Base-by-base conservation (phyloP, 371 early-diverging fungal species). In the Apophysomyces variabilis region DNA sequence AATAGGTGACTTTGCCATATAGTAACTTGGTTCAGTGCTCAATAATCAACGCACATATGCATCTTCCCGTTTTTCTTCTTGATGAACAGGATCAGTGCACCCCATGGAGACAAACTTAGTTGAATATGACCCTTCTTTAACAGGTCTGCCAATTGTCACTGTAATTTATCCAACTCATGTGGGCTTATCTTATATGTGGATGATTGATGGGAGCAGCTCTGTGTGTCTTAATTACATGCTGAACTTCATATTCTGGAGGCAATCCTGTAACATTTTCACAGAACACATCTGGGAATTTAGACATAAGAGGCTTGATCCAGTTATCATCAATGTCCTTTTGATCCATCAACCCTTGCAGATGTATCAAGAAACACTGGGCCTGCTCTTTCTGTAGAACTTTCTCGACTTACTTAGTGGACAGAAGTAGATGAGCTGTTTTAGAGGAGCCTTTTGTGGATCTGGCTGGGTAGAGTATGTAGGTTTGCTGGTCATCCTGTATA, bases 11-110 rank as follows among this genome's bases (percentile, higher is more conserved):
- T 61, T 39, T 89, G 70, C 26, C 72, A 69, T 7, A 77, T 50
- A 0, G 86, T 88, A 0, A 76, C 26, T 7, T 57, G 37, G 64
- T 91, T 91, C 0, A 90, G 38, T 0, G 60, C 78, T 4, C 70
- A 43, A 9, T 74, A 13, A 41, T 79, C 72, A 5, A 76, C 58
- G 59, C 78, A 84, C 57, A 85, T 61, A 0, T 81, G 73, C 36
- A 86, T 11, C 3, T 62, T n/a, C 5, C 88, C 86, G 39, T 85
- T 82, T 26, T 83, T 77, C 61, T 89, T 87, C 37, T 76, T 74
- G 4, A 82, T 85, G 69, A 86, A 85, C 6, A 86, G 68, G 4
- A 82, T 66, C 0, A 86, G 86, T 6, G 83, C 75, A 2, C 32
- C 32, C 32, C 32, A 26, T 26, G 32, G 32, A 26, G 32, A 26